Evolutionary conservation across 225 moss, liverwort and hornwort species (phyloP), one percentile per base, ranked within the genome.

Genomic region (Pseudoscleropodium purum): DNA sequence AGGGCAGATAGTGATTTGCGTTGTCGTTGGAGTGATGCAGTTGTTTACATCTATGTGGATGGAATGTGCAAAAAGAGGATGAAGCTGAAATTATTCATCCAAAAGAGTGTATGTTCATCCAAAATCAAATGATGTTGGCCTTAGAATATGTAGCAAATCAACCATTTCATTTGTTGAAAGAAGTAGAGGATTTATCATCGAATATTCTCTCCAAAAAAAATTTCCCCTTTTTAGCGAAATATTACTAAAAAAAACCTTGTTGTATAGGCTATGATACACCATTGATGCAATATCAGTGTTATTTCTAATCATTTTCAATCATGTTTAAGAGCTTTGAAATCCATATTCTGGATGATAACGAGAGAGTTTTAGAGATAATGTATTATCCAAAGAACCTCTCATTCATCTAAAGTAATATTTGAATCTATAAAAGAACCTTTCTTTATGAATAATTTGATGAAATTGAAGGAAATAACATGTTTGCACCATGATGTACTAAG

Each of bases 131-230:
- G 1, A 73, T 17, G 3, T 11, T 47, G 30, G 26, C 5, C 3
- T 70, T 15, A 12, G 24, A 72, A 41, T 72, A 15, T 43, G 27
- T 16, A 73, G 16, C 9, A 43, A 73, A 73, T 27, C 16, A 9
- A 27, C 0, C 1, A 43, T 27, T 27, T 41, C 27, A 73, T 43
- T 0, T 3, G 0, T 0, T 27, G 2, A 3, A 43, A 43, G 25
- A 39, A 13, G 13, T 0, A 5, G 2, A 0, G 16, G 45, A 45
- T 29, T 5, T 17, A 15, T 29, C 0, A 0, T 0, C 1, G 9
- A 29, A 45, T 74, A 74, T 17, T 45, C 2, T 74, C 10, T 74
- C 3, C 21, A 3, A 15, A 25, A 10, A 45, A 72, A 43, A 45
- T 3, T 43, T 2, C 29, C 1, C 1, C 3, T 17, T 43, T 27